Evolutionary conservation across 495 filamentous ascomycete species (phyloP), one percentile per base, ranked within the genome.

Genomic region (Hypomontagnella monticulosa): DNA sequence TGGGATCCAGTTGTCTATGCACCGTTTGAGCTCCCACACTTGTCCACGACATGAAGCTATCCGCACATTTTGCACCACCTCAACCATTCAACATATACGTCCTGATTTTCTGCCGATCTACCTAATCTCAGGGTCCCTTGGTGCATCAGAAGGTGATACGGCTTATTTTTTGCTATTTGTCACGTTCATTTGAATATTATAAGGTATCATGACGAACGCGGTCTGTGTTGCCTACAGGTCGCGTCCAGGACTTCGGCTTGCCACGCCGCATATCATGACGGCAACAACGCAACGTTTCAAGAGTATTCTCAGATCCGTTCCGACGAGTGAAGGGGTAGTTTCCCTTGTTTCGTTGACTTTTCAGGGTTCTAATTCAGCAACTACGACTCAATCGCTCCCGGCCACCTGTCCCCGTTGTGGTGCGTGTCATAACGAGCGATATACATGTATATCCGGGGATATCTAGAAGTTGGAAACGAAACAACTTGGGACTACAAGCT

Each of bases 11-110:
- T 27, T 12, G 12, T 38, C n/a, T 41, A 30, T 23, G 16, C 56
- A 6, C 49, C 40, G 6, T 43, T 37, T 10, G 19, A 43, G 36
- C 48, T 59, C 48, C 52, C 59, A 61, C 57, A 49, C 40, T 12
- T 15, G 19, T 36, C 16, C 54, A 54, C 46, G 33, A 57, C 56
- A 61, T 77, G 78, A 80, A 78, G 79, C 78, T 75, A 81, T 81
- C 76, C 71, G 63, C 79, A 75, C 38, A 56, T 47, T 56, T 56
- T 64, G 55, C 54, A 53, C 44, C 36, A 59, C 63, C 48, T 56
- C 67, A 40, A 51, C 43, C 33, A 9, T 46, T 15, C 48, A 57
- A 33, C 59, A 36, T 14, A 27, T 44, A 57, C 43, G 20, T 27
- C 15, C 18, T 37, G 9, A 40, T 44, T 4, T 52, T 23, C 16